Evolutionary conservation across 257 asterid genomes (phyloP), one percentile per base, ranked within the genome.

Genomic region (Scutellaria minor): DNA sequence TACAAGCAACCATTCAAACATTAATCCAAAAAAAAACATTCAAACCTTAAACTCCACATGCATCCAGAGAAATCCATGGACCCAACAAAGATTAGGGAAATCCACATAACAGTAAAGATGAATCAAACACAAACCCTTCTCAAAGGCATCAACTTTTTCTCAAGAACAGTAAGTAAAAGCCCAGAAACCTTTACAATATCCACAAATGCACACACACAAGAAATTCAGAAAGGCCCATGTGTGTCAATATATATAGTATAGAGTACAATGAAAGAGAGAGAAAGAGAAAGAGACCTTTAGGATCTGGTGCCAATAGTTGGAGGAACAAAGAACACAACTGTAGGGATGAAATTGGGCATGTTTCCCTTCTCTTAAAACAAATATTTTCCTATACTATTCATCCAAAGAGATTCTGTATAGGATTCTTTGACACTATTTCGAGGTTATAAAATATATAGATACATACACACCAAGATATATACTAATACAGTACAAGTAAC

Each of bases 341-440:
- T 85, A 84, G 96, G 96, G 93, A 83, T 79, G 91, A 92, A 88
- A 84, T 85, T 88, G 91, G 94, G 87, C 91, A 88, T 90, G 92
- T 88, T 82, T 76, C 96, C 92, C 79, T 79, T 44, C 79, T 80
- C 78, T 79, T 73, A 79, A 73, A 78, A 64, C 72, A 27, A 64
- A 9, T 72, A 27, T 64, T 64, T 83, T 61, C 73, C 65, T 57
- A 31, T 4, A 31, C 64, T 66, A 64, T 64, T 62, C 45, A 51
- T 74, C 83, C 65, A 73, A 58, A 52, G 46, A 61, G 79, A 74
- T 72, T 84, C 79, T 52, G 31, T 12, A 46, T 69, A 13, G 64
- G 56, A 48, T 48, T 37, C 31, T 57, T 45, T 4, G 7, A 56
- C 41, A 57, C 61, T 68, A 58, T 64, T n/a, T 54, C 45, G 57